phyloP scores from a whole-genome alignment of 495 filamentous ascomycete species.

The Wilcoxina mikolae region DNA sequence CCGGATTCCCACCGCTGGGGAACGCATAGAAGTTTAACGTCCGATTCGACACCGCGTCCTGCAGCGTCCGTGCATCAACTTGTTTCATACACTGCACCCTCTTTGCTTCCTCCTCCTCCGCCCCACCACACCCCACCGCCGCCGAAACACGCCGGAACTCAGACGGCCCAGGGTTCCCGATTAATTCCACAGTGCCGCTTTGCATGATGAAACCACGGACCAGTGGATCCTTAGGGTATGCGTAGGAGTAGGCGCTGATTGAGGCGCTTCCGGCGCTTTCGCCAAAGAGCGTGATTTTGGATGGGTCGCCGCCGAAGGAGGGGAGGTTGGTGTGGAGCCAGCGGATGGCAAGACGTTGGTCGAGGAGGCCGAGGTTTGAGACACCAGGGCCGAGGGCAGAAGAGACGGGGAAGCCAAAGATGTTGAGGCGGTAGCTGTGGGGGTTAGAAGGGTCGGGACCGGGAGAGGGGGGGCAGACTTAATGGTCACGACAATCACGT shows the following conservation, averaged over 20 bases:
- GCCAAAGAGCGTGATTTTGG: conserved; percentile 43
- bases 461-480: conserved; percentile 28
- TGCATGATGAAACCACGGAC: conserved; percentile 33
- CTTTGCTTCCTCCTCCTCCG: not conserved
- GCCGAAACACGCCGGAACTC: not conserved
- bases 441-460: not conserved
- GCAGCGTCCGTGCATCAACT: not conserved
- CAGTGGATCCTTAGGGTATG: conserved; percentile 35
- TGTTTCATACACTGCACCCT: not conserved
- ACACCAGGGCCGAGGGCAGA: conserved; percentile 13
- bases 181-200: conserved; percentile 24
- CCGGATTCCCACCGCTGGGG: not conserved
- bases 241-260: not conserved
- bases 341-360: conserved; percentile 50
- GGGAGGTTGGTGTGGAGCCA: conserved; percentile 53
- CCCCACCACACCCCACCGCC: not conserved
- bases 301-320: conserved; percentile 52
- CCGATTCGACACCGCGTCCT: not conserved
- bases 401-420: conserved; percentile 44
- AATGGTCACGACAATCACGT: conserved; percentile 45
- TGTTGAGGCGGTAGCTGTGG: conserved; percentile 44
- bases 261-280: conserved; percentile 38
- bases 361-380: conserved; percentile 46
- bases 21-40: not conserved
- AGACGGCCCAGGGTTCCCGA: not conserved